Percentiles rank a stretch among this genome's conserved stretches.
These are phyloP conservation scores for Medicago ruthenica DNA, from an alignment of 306 rosid genomes.

Conservation along the genomic window DNA sequence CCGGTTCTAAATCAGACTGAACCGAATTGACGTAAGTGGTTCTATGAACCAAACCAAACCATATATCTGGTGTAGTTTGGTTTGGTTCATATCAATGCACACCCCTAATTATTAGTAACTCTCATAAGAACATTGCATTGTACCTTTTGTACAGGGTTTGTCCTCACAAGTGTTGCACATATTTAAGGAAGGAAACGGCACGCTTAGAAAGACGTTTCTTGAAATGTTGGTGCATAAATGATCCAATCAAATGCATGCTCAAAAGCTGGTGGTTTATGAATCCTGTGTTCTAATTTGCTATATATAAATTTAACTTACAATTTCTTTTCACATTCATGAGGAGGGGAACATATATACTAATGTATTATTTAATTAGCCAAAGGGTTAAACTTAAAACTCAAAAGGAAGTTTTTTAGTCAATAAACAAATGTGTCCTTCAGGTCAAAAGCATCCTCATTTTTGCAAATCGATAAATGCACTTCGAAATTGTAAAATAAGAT, in stretches of 20 bases:
- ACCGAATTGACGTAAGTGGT: too few relatives aligned
- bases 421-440: not conserved
- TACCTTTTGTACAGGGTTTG: not conserved
- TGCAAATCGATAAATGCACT: not conserved
- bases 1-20: too few relatives aligned
- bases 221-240: not conserved
- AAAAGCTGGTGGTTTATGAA: not conserved
- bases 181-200: not conserved
- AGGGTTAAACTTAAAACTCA: constrained; percentile 7
- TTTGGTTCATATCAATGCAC: too few relatives aligned
- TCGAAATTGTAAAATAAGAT: not conserved
- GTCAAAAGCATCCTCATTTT: not conserved
- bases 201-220: not conserved
- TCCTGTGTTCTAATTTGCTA: not conserved
- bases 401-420: not conserved
- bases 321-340: not conserved
- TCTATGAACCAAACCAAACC: too few relatives aligned
- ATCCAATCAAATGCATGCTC: constrained; percentile 2
- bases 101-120: too few relatives aligned
- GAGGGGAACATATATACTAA: not conserved
- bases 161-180: not conserved
- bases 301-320: not conserved
- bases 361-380: not conserved
- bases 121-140: not conserved
- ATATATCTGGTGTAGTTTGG: too few relatives aligned